Conservation (phyloP, 2,329 filamentous ascomycete genomes). For the Alternaria triticimaculans region DNA sequence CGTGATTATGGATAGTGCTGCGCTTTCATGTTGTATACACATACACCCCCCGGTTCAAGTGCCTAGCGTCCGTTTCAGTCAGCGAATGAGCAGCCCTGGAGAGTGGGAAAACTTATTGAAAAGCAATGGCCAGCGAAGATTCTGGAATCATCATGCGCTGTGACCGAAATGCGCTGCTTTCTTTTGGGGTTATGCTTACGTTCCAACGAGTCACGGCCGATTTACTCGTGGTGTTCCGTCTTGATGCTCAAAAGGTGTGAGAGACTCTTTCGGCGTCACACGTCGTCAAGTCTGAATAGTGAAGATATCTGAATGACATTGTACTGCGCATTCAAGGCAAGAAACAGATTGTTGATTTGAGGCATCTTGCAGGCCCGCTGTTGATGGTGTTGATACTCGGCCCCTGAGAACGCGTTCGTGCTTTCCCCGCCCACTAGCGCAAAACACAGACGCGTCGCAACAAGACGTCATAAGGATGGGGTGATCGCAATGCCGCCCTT, state of each 20-base stretch:
- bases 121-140: neutral
- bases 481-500: neutral
- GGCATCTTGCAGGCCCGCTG: neutral
- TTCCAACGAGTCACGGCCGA: neutral
- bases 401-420: neutral
- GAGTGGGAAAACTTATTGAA: neutral
- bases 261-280: fast-evolving
- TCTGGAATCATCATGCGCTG: neutral
- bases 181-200: neutral
- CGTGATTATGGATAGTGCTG: neutral
- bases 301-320: fast-evolving
- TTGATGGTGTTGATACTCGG: neutral
- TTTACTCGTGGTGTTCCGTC: neutral
- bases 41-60: neutral
- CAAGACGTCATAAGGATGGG: neutral
- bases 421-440: neutral
- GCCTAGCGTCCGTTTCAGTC: neutral
- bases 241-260: neutral
- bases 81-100: neutral
- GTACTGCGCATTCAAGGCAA: neutral
- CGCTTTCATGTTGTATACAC: neutral
- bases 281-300: neutral
- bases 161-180: neutral
- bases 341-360: too few species aligned
- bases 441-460: slow-evolving; percentile 1